A percentile compares a stretch with the other conserved stretches of the same genome.
Evolutionary conservation across 1,284 basidiomycete genomes (phyloP).

Genomic region (Veloboletus limbatus): DNA sequence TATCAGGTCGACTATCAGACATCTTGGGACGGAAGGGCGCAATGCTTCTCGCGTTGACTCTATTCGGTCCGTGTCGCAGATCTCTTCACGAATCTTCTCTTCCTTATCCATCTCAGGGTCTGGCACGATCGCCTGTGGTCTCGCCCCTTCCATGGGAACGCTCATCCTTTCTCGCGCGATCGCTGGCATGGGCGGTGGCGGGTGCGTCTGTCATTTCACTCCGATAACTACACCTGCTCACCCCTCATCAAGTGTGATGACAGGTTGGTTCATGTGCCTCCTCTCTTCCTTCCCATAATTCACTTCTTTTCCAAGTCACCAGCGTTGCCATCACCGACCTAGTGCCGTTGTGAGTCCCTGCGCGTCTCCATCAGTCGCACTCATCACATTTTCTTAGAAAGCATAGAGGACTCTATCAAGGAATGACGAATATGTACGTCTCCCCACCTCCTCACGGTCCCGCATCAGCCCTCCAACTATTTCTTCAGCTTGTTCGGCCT

Average conservation of each 20-base stretch:
- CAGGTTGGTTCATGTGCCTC: constrained; percentile 49
- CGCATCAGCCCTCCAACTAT: constrained; percentile 9
- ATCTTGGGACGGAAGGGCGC: constrained; percentile 84
- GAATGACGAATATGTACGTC: constrained; percentile 79
- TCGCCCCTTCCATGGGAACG: constrained; percentile 81
- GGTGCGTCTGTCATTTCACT: constrained; percentile 42
- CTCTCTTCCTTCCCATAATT: constrained; percentile 14
- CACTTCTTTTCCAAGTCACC: constrained; percentile 53
- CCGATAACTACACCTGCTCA: constrained; percentile 1
- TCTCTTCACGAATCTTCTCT: constrained; percentile 13
- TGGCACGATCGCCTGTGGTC: constrained; percentile 79
- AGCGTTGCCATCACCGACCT: constrained; percentile 76
- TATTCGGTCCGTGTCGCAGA: constrained; percentile 62
- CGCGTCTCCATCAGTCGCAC: background rate
- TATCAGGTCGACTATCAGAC: constrained; percentile 77
- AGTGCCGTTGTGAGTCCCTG: constrained; percentile 67
- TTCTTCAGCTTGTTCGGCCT: constrained; percentile 64
- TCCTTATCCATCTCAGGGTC: constrained; percentile 47
- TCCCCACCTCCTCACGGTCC: constrained; percentile 5
- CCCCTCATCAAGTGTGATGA: constrained; percentile 62
- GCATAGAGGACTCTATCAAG: constrained; percentile 85
- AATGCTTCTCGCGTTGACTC: constrained; percentile 74
- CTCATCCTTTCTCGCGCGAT: constrained; percentile 78
- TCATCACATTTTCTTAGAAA: constrained; percentile 46
- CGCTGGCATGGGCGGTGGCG: constrained; percentile 90